Percentiles rank a stretch among this genome's conserved stretches.
These are phyloP conservation scores for Fusarium chaquense DNA, from an alignment of 2,329 filamentous ascomycete genomes.

Conservation along the genomic window DNA sequence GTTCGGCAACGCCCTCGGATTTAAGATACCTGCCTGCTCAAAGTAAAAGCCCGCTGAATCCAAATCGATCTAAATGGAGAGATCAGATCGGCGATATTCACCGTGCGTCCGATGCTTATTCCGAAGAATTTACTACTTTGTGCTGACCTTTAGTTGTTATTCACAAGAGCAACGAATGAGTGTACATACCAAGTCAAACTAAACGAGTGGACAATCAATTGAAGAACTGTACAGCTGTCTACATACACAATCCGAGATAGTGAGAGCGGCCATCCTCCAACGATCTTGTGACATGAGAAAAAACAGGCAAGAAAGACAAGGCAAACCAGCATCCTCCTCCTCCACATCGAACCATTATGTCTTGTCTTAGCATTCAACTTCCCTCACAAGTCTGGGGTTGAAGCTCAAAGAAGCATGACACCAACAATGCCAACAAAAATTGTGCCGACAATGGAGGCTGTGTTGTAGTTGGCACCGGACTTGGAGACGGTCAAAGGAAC, in stretches of 20 bases:
- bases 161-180: neutral
- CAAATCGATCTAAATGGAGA: constrained; percentile 11
- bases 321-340: neutral
- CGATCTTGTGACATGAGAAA: constrained; percentile 12
- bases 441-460: constrained; percentile 23
- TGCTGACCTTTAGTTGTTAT: constrained; percentile 13
- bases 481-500: constrained; percentile 36
- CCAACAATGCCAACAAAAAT: constrained; percentile 28
- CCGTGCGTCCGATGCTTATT: constrained; percentile 24
- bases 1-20: constrained; percentile 33
- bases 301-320: neutral
- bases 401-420: constrained; percentile 32
- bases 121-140: constrained; percentile 18
- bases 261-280: constrained; percentile 8
- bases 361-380: neutral
- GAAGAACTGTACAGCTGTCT: constrained; percentile 19
- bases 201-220: constrained; percentile 37
- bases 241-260: constrained; percentile 1
- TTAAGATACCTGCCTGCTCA: constrained; percentile 5
- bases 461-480: constrained; percentile 33
- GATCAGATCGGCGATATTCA: constrained; percentile 17
- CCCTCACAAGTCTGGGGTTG: neutral
- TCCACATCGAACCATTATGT: neutral
- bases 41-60: constrained; percentile 7
- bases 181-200: neutral